Conservation (phyloP, 495 filamentous ascomycete genomes). For the Parachaetomium inaequale region DNA sequence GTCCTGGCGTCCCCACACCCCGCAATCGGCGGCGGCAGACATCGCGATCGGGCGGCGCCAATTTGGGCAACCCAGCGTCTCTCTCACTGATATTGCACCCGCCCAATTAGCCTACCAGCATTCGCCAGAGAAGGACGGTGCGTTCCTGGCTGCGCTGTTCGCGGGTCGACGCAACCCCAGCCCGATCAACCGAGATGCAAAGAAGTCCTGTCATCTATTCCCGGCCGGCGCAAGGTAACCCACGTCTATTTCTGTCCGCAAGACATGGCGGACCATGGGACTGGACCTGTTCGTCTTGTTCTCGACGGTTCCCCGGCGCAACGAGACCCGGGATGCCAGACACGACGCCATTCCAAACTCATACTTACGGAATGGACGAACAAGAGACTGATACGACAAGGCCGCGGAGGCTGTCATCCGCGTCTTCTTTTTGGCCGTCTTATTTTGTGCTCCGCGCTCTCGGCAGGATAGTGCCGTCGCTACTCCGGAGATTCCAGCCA, state of each 20-base stretch:
- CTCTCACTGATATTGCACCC: background rate
- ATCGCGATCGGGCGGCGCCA: background rate
- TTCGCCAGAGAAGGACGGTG: background rate
- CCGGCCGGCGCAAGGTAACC: constrained; percentile 6
- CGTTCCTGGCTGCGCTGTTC: background rate
- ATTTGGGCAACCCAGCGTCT: background rate
- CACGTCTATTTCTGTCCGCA: constrained; percentile 5
- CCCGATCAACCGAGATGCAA: constrained; percentile 6
- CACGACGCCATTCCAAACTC: background rate
- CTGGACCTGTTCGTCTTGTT: background rate
- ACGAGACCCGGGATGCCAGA: background rate
- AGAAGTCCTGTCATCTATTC: background rate
- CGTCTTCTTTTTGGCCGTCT: background rate
- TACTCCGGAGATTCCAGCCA: background rate
- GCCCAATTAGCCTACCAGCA: background rate
- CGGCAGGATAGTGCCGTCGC: background rate
- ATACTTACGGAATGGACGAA: background rate
- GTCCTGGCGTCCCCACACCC: constrained; percentile 6
- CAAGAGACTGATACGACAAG: background rate
- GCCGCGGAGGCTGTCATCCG: constrained; percentile 11
- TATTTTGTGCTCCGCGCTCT: background rate
- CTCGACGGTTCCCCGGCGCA: background rate
- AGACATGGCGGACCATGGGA: background rate
- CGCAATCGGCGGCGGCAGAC: constrained; percentile 9
- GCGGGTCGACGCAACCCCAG: constrained; percentile 6